Conservation (phyloP, 2,329 filamentous ascomycete genomes). For the Coleophoma crateriformis region DNA sequence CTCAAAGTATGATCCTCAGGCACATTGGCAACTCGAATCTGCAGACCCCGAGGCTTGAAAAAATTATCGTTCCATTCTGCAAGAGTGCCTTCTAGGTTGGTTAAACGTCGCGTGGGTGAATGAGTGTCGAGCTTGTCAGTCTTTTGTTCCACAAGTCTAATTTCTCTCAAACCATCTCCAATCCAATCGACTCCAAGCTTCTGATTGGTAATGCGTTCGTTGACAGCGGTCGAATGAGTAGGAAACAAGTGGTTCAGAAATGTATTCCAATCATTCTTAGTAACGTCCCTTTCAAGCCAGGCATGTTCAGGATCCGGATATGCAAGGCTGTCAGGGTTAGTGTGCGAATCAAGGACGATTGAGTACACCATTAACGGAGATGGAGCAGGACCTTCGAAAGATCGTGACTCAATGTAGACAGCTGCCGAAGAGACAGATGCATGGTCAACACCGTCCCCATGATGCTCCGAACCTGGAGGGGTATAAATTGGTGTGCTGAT, state of each 20-base stretch:
- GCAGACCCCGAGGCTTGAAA: constrained; percentile 44
- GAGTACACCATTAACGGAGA: constrained; percentile 5
- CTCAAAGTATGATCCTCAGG: too few species aligned
- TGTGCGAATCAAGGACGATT: constrained; percentile 10
- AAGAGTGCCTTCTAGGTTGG: constrained; percentile 34
- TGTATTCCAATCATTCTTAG: constrained; percentile 50
- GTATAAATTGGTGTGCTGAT: constrained; percentile 18
- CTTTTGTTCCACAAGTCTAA: constrained; percentile 19
- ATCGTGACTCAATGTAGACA: constrained; percentile 21
- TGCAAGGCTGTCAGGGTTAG: constrained; percentile 13
- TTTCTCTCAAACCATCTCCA: constrained; percentile 19
- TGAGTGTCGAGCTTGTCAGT: constrained; percentile 30
- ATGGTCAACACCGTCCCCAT: constrained; percentile 9
- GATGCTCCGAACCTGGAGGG: constrained; percentile 13
- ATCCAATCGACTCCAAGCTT: constrained; percentile 40
- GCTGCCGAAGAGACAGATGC: constrained; percentile 13
- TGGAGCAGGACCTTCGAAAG: constrained; percentile 26
- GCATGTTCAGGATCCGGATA: constrained; percentile 8
- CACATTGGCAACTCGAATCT: constrained; percentile 21
- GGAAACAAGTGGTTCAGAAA: constrained; percentile 53
- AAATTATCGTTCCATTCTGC: constrained; percentile 53
- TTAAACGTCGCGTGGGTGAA: constrained; percentile 6
- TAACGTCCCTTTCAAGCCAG: constrained; percentile 35
- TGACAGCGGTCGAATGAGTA: constrained; percentile 35
- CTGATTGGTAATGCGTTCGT: constrained; percentile 41